phyloP scores from a whole-genome alignment of 2,329 filamentous ascomycete genomes.

The Massarina eburnea region DNA sequence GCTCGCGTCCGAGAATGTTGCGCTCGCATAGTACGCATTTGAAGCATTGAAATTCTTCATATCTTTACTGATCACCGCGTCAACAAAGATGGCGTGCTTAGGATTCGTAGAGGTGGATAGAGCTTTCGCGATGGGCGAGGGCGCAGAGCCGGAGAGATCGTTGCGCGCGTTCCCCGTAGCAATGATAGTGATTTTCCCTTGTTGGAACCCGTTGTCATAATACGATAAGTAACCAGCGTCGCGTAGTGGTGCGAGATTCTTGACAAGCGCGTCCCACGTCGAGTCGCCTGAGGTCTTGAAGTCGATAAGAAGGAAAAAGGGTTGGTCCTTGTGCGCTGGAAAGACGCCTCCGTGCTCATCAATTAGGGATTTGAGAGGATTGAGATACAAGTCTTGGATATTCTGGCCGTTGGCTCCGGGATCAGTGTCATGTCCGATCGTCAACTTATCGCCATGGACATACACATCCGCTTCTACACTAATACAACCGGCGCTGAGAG shows the following conservation, averaged over 20 bases:
- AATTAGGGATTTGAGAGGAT: conserved; percentile 52
- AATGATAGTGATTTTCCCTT: conserved; percentile 51
- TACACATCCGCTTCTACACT: conserved; percentile 72
- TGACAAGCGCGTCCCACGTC: conserved; percentile 30
- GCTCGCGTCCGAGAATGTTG: conserved; percentile 43
- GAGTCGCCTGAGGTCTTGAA: conserved; percentile 40
- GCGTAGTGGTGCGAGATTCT: conserved; percentile 49
- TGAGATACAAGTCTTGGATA: conserved; percentile 64
- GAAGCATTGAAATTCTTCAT: conserved; percentile 30
- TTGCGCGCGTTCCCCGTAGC: conserved; percentile 54
- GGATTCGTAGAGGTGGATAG: conserved; percentile 57
- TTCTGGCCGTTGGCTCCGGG: conserved; percentile 55
- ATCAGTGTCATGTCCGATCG: conserved; percentile 62
- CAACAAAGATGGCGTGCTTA: conserved; percentile 34
- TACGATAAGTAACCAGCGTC: conserved; percentile 51
- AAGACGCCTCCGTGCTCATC: conserved; percentile 5
- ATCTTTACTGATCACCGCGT: conserved; percentile 11
- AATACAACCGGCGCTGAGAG: conserved; percentile 61
- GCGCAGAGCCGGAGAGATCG: conserved; percentile 38
- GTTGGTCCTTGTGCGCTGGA: conserved; percentile 37
- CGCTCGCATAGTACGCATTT: conserved; percentile 55
- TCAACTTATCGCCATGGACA: conserved; percentile 59
- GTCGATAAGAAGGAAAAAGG: conserved; percentile 54
- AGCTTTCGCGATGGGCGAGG: conserved; percentile 50
- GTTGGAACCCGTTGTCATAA: conserved; percentile 43